These are phyloP conservation scores for Apiospora aurea DNA, from an alignment of 2,329 filamentous ascomycete species.

Conservation along the genomic window DNA sequence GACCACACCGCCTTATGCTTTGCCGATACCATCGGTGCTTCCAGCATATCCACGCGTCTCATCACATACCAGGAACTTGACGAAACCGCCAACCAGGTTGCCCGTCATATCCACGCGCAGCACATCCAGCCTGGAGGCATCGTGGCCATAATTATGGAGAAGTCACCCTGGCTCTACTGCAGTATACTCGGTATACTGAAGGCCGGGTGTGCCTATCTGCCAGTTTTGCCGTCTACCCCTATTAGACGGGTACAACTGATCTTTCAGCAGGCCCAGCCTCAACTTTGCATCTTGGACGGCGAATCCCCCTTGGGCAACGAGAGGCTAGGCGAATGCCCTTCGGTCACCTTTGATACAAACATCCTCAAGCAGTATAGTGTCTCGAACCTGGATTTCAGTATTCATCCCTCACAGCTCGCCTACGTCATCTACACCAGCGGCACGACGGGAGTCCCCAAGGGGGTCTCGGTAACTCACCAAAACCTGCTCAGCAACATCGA, in stretches of 20 bases:
- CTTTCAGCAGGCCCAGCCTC: conserved; percentile 63
- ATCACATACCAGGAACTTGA: conserved; percentile 74
- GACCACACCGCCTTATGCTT: conserved; percentile 70
- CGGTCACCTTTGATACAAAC: conserved; percentile 45
- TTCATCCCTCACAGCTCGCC: conserved; percentile 61
- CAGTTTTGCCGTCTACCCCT: conserved; percentile 77
- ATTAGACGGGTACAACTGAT: conserved; percentile 66
- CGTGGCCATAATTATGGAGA: conserved; percentile 80
- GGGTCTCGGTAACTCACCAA: conserved; percentile 77
- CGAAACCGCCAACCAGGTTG: conserved; percentile 67
- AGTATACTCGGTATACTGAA: conserved; percentile 79
- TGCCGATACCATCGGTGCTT: conserved; percentile 53
- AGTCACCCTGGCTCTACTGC: conserved; percentile 75
- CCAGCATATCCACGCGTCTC: conserved; percentile 43
- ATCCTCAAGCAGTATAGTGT: conserved; percentile 40
- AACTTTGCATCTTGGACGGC: conserved; percentile 52
- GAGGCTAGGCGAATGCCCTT: conserved; percentile 29
- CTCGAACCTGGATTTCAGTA: conserved; percentile 46
- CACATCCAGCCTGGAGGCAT: conserved; percentile 61
- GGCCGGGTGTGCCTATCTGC: conserved; percentile 79
- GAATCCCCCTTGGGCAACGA: conserved; percentile 32
- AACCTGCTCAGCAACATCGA: conserved; percentile 82
- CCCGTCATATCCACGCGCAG: conserved; percentile 57
- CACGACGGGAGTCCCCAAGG: conserved; percentile 81
- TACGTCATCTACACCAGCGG: conserved; percentile 88